A percentile compares a stretch with the other conserved stretches of the same genome.
Evolutionary conservation across 257 asterid species (phyloP).

Genomic region (Ajuga chamaepitys): DNA sequence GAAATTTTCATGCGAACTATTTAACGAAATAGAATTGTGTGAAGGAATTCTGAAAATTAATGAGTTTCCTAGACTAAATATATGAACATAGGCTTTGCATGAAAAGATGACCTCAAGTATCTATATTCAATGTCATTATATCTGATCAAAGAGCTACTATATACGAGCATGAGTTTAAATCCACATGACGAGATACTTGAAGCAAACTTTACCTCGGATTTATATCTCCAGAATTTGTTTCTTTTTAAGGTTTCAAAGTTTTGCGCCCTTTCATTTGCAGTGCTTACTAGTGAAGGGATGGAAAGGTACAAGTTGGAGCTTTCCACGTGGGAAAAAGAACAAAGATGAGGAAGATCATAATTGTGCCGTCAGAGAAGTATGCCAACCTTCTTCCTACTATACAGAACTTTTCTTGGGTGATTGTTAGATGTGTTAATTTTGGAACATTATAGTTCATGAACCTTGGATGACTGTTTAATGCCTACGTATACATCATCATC

Average conservation of each 20-base stretch:
- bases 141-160: not conserved
- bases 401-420: not conserved
- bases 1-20: not conserved
- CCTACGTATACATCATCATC: not conserved
- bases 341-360: slow-evolving; percentile 83
- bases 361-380: slow-evolving; percentile 85
- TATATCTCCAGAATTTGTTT: not conserved
- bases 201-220: not conserved
- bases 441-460: not conserved
- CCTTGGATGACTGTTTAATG: not conserved
- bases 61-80: not conserved
- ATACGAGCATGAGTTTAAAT: not conserved
- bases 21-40: not conserved
- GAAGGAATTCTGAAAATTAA: not conserved
- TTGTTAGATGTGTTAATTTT: not conserved
- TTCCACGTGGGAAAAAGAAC: slow-evolving; percentile 88
- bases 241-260: not conserved
- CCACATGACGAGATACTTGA: not conserved
- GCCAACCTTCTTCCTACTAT: slow-evolving; percentile 6
- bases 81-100: not conserved
- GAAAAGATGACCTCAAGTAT: not conserved
- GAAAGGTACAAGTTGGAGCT: slow-evolving; percentile 94
- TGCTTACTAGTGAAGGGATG: slow-evolving; percentile 84
- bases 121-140: not conserved
- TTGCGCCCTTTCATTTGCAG: slow-evolving; percentile 25